Evolutionary conservation across 2,329 filamentous ascomycete species (phyloP).

Genomic region (Trichoderma sp.): DNA sequence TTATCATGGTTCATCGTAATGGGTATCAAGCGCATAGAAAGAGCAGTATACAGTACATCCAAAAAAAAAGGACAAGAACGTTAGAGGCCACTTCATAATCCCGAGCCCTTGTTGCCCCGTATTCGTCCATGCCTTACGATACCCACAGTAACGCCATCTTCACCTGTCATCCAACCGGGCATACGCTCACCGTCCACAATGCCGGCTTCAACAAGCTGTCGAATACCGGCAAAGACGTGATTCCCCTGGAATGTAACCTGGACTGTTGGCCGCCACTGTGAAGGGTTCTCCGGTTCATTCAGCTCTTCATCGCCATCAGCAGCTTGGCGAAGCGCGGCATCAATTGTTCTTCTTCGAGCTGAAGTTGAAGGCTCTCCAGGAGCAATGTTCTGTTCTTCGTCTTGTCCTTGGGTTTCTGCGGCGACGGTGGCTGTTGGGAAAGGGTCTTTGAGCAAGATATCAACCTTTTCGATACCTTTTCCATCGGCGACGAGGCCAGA

Average conservation of each 20-base stretch:
- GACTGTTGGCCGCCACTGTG: slow-evolving; percentile 44
- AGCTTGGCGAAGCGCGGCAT: slow-evolving; percentile 38
- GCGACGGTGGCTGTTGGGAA: slow-evolving; percentile 45
- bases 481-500: slow-evolving; percentile 58
- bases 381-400: slow-evolving; percentile 30
- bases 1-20: slow-evolving; percentile 16
- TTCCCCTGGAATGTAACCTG: slow-evolving; percentile 70
- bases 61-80: slow-evolving; percentile 29
- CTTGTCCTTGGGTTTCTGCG: slow-evolving; percentile 26
- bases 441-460: slow-evolving; percentile 60
- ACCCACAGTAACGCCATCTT: slow-evolving; percentile 76
- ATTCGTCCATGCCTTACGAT: slow-evolving; percentile 69
- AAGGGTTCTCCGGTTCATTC: slow-evolving; percentile 28
- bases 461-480: slow-evolving; percentile 62
- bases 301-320: slow-evolving; percentile 32
- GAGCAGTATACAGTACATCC: slow-evolving; percentile 27
- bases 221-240: slow-evolving; percentile 79
- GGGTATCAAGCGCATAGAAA: slow-evolving; percentile 38
- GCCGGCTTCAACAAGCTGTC: slow-evolving; percentile 75
- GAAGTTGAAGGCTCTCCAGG: slow-evolving; percentile 27
- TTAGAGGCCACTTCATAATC: slow-evolving; percentile 42
- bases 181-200: slow-evolving; percentile 74
- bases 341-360: slow-evolving; percentile 40
- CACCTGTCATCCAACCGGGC: slow-evolving; percentile 90
- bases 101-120: slow-evolving; percentile 58